Evolutionary conservation across 2,329 filamentous ascomycete genomes (phyloP), one percentile per base, ranked within the genome.

Genomic region (Dothideomycetes sp.): DNA sequence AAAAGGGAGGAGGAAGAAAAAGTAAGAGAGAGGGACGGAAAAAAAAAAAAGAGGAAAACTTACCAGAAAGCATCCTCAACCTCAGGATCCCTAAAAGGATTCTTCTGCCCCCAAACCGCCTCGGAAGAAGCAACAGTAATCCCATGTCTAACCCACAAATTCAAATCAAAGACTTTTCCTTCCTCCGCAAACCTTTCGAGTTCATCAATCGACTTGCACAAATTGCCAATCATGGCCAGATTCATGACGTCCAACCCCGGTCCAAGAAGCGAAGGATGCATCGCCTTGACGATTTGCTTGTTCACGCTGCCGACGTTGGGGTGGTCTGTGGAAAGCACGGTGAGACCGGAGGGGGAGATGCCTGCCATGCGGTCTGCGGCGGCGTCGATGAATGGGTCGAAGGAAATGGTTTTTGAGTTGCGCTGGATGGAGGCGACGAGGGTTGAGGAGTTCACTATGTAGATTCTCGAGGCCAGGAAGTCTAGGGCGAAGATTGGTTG

Each of bases 101-200:
- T 67, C 1, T 61, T 45, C 1, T 62, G 56, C 1, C 69, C 68
- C 35, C 64, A 69, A n/a, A 71, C 53, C 3, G 62, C 58, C 19
- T 57, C 46, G 8, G 56, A 56, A 0, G 62, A 64, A 5, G 64
- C 63, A 3, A 60, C 35, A 1, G 59, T 62, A 39, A 68, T 58
- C 2, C 58, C 45, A 6, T 60, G 44, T n/a, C 62, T 53, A 10
- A 60, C 28, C 63, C 63, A 68, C 1, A 53, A 23, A 44, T 54
- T 70, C 0, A 70, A 31, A 9, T 63, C 63, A 13, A 41, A 27
- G 12, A 11, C 31, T 10, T 41, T 2, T 54, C 51, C 6, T 62
- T 51, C 16, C 56, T 45, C 49, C 3, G 47, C 2, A 16, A 15
- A 18, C n/a, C n/a, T n/a, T 7, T 22, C 44, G 10, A 57, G 47